Base-by-base conservation (phyloP, 2,329 filamentous ascomycete genomes). In the Setomelanomma holmii region DNA sequence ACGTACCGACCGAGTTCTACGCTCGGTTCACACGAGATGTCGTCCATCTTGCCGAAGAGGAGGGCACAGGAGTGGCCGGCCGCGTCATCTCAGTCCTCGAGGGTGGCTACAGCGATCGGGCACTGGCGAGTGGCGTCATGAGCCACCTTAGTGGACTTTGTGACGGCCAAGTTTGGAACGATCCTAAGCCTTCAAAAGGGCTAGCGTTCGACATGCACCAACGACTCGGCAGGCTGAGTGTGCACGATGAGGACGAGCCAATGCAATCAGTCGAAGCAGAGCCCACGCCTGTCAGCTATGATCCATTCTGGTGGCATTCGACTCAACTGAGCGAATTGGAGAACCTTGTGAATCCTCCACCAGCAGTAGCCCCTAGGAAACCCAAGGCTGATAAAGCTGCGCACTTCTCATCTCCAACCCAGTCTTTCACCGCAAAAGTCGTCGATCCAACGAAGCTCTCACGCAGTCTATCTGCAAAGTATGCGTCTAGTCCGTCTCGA, bases 1-100 rank as follows among this genome's bases (percentile, higher is more conserved):
- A 96, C 68, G 95, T 99, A 2, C 93, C 95, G 0, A 99, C 93
- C 0, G 91, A 93, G 46, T 99, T 99, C 72, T 99, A 98, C 70
- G 95, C 95, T 42, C 86, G 89, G 1, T 89, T 99, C 59, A 93
- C 93, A 0, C 84, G 87, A 39, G 95, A 99, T 68, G 85, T 97
- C 3, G 88, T 96, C 12, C 86, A 84, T 41, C 79, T 99, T 53
- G 89, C 96, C 0, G 84, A 90, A 35, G 92, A 97, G 71, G 87
- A 90, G 63, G 89, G 84, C 1, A 84, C 90, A 1, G 83, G 84
- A 22, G 90, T 91, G 1, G 89, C 96, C 21, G 93, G 93, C 2
- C 84, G 95, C 39, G 82, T 98, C 19, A 88, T 99, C 68, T 98
- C 93, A 72, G 92, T 98, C 2, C 82, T 99, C 19, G 95, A 99